Evolutionary conservation across 2,329 filamentous ascomycete genomes (phyloP).

Genomic region (Pseudogymnoascus destructans): DNA sequence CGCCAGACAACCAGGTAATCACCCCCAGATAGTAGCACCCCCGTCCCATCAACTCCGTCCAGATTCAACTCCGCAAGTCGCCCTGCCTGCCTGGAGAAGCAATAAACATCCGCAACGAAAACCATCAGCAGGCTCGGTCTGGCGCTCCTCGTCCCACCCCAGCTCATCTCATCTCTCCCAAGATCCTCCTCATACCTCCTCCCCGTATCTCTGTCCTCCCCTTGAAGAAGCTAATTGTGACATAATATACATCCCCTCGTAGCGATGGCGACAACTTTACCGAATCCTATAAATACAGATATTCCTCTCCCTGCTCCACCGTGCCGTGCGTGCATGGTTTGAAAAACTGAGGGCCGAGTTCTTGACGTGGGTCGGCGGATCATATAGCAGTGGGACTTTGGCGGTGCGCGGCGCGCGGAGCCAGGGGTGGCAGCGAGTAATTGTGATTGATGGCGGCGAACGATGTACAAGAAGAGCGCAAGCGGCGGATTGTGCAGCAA

Average conservation of each 20-base stretch:
- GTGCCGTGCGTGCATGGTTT: neutral
- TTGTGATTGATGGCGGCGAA: neutral
- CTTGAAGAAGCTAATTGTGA: slow-evolving; percentile 1
- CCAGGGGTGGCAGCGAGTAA: neutral
- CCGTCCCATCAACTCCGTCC: neutral
- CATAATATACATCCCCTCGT: slow-evolving; percentile 2
- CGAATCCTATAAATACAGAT: slow-evolving; percentile 6
- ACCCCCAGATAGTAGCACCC: neutral
- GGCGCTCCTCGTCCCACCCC: neutral
- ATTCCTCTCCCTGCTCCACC: neutral
- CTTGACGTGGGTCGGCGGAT: neutral
- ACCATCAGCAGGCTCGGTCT: neutral
- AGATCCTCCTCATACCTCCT: neutral
- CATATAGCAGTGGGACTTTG: neutral
- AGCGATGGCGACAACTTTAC: neutral
- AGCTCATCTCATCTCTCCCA: neutral
- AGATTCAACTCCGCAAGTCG: neutral
- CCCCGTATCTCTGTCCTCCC: neutral
- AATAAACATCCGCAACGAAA: neutral
- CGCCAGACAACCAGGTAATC: neutral
- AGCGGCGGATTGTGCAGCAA: slow-evolving; percentile 5
- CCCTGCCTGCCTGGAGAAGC: neutral
- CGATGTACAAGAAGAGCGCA: slow-evolving; percentile 2
- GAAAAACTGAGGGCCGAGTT: neutral
- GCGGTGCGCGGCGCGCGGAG: neutral